Percentiles rank a stretch among this genome's conserved stretches.
These are phyloP conservation scores for Calonectria naviculata DNA, from an alignment of 2,329 filamentous ascomycete genomes.

Conservation along the genomic window DNA sequence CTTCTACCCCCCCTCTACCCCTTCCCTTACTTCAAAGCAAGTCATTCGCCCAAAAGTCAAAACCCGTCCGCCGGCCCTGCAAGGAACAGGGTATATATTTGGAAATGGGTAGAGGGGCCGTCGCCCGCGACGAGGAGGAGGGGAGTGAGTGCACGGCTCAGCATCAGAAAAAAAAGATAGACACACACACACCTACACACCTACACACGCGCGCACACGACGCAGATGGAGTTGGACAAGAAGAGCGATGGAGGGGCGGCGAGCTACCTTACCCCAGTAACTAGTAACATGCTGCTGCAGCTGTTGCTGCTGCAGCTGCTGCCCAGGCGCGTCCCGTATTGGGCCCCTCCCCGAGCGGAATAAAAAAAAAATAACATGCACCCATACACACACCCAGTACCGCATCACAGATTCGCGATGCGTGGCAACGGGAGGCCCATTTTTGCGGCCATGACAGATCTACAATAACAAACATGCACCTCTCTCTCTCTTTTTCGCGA, in stretches of 20 bases:
- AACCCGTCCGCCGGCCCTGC: conserved; percentile 16
- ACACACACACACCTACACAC: neutral
- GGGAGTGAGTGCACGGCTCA: neutral
- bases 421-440: conserved; percentile 35
- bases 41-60: conserved; percentile 13
- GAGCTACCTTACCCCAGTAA: neutral
- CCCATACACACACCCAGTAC: neutral
- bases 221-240: neutral
- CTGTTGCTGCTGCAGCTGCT: no score
- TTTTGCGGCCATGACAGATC: conserved; percentile 38
- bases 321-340: neutral
- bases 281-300: neutral
- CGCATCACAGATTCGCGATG: conserved; percentile 39
- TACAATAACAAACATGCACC: conserved; percentile 32
- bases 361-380: neutral
- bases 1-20: no score
- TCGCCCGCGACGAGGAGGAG: neutral
- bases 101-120: conserved; percentile 12
- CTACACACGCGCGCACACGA: neutral
- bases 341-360: neutral
- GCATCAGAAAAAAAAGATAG: neutral
- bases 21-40: conserved; percentile 7
- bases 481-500: neutral
- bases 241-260: conserved; percentile 12
- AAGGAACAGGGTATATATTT: conserved; percentile 32